phyloP scores from a whole-genome alignment of 257 asterid species.

The Thymus mandschuricus region DNA sequence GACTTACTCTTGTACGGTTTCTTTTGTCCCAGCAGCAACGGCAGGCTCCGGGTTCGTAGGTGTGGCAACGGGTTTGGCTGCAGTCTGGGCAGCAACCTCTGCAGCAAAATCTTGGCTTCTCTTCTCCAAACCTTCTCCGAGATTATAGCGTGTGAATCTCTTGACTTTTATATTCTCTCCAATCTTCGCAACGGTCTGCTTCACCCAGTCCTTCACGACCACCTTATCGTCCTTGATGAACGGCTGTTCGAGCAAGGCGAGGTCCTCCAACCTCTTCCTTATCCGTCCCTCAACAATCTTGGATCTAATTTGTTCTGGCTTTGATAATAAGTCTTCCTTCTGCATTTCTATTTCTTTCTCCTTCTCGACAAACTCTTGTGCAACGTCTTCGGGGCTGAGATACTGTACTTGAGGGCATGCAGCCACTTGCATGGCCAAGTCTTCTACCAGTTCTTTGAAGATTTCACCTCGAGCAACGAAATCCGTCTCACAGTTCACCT shows the following conservation, averaged over 20 bases:
- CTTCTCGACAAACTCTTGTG: constrained; percentile 66
- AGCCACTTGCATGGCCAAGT: constrained; percentile 98
- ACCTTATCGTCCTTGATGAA: constrained; percentile 90
- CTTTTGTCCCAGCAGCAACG: constrained; percentile 48
- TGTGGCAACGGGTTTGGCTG: constrained; percentile 58
- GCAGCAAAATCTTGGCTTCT: constrained; percentile 94
- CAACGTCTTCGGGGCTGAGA: constrained; percentile 77
- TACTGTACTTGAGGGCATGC: constrained; percentile 95
- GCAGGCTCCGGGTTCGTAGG: constrained; percentile 59
- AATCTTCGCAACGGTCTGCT: constrained; percentile 84
- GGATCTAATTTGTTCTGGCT: constrained; percentile 90
- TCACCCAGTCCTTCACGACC: constrained; percentile 88
- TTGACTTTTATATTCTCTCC: constrained; percentile 94
- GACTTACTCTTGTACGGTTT: constrained; percentile 66
- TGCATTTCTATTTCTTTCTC: constrained; percentile 92
- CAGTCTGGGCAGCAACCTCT: constrained; percentile 98
- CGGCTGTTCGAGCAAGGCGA: constrained; percentile 88
- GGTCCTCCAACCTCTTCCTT: constrained; percentile 82
- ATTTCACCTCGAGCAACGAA: constrained; percentile 96
- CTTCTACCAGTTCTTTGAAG: constrained; percentile 83
- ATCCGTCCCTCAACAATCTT: constrained; percentile 94
- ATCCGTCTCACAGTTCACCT: constrained; percentile 96
- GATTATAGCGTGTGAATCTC: constrained; percentile 81
- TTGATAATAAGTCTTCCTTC: constrained; percentile 83
- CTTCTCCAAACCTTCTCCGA: constrained; percentile 98